Base-by-base conservation (phyloP, 768 basidiomycete species). In the Multifurca ochricompacta region DNA sequence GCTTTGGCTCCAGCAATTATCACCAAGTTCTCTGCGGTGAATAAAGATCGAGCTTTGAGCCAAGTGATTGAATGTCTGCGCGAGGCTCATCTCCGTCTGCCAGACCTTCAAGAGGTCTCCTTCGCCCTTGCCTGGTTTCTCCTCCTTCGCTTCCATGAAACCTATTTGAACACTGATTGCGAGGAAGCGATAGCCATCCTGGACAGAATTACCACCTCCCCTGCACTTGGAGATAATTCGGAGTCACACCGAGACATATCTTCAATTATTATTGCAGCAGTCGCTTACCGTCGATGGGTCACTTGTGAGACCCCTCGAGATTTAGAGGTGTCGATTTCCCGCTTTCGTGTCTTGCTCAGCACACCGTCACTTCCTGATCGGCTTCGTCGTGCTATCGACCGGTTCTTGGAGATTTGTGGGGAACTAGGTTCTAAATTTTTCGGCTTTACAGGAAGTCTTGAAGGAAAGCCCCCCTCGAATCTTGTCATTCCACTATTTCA, bases 11-110 rank as follows among this genome's bases (percentile, higher is more conserved):
- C 1, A 18, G 34, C 35, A 8, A 21, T 28, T 14, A 13, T 14
- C 21, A 2, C 6, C 2, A 2, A 3, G 2, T 6, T 6, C 8
- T 2, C 5, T 8, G 2, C 3, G 1, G 14, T 1, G 13, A 35
- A 10, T 1, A n/a, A 4, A 19, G n/a, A 27, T 11, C 11, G 7
- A 6, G 13, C 7, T n/a, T 7, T 11, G 10, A 6, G n/a, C 10
- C 1, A 23, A n/a, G 27, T 31, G 9, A 46, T 46, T 6, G 51
- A 46, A n/a, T 31, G 21, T 21, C 21, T 53, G 2, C 14, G 30
- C 3, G 35, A 39, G 23, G 44, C 30, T 19, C 16, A 25, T 32
- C 5, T 6, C 9, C 28, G 36, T 16, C 16, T 21, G 2, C 51
- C 35, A 16, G 4, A 23, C 28, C 25, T 13, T 1, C 21, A 10